Evolutionary conservation across 805 yeast species (phyloP).

Genomic region (Saccharomycodes ludwigii): DNA sequence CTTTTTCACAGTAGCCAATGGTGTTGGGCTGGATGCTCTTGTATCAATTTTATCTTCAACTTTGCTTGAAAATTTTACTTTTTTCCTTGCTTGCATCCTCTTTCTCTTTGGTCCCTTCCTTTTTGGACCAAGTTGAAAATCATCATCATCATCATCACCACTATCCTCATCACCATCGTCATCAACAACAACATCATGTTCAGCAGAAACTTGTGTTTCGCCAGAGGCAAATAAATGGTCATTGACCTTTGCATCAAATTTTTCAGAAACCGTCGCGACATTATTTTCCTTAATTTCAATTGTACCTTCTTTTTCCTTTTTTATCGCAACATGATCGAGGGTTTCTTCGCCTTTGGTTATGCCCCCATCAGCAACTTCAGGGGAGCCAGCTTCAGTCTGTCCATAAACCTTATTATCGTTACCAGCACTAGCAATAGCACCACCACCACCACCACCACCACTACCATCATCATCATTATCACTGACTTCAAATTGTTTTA

Average conservation of each 20-base stretch:
- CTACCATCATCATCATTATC: constrained; percentile 53
- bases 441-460: constrained; percentile 21
- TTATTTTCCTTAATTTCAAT: constrained; percentile 5
- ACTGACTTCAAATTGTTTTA: constrained; percentile 44
- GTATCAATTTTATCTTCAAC: too few relatives aligned
- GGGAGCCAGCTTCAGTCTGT: constrained; percentile 7
- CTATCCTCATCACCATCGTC: constrained; percentile 30
- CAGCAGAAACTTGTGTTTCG: not conserved
- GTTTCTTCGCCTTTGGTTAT: constrained; percentile 1
- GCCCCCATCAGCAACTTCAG: not conserved
- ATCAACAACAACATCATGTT: constrained; percentile 52
- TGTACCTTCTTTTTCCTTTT: constrained; percentile 8
- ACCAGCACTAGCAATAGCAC: constrained; percentile 18
- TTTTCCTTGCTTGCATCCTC: constrained; percentile 1
- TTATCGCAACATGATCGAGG: constrained; percentile 5
- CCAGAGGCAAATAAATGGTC: too few relatives aligned
- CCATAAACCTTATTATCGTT: constrained; percentile 19
- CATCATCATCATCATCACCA: constrained; percentile 5
- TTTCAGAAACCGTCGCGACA: not conserved
- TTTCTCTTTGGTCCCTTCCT: constrained; percentile 4
- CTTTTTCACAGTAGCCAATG: too few relatives aligned
- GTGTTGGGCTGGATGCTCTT: too few relatives aligned
- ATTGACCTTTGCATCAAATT: not conserved
- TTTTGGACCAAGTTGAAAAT: not conserved
- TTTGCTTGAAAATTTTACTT: too few relatives aligned